Percentiles rank a stretch among this genome's conserved stretches.
Evolutionary conservation across 148 eudicot species (phyloP).

Genomic region (Simmondsia chinensis): DNA sequence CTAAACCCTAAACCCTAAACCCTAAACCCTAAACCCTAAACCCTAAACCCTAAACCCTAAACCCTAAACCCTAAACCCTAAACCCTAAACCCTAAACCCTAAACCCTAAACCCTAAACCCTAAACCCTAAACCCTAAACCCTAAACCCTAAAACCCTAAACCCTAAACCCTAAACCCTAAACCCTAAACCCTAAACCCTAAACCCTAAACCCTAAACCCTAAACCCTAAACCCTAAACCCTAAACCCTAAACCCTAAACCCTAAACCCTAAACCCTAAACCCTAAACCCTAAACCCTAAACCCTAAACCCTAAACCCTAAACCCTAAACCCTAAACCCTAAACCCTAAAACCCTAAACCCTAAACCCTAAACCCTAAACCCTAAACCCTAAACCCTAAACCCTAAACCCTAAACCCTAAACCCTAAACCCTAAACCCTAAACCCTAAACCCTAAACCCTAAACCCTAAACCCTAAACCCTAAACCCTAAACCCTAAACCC

Average conservation of each 20-base stretch:
- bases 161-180: constrained; percentile 24
- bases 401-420: constrained; percentile 15
- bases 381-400: constrained; percentile 17
- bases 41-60: constrained; percentile 13
- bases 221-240: constrained; percentile 13
- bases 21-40: constrained; percentile 17
- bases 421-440: constrained; percentile 17
- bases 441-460: constrained; percentile 14
- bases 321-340: constrained; percentile 19
- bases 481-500: constrained; percentile 20
- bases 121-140: constrained; percentile 21
- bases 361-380: constrained; percentile 18
- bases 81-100: constrained; percentile 16
- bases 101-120: constrained; percentile 21
- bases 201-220: constrained; percentile 19
- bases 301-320: constrained; percentile 18
- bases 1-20: constrained; percentile 20
- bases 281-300: constrained; percentile 18
- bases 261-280: constrained; percentile 14
- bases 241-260: constrained; percentile 14
- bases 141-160: constrained; percentile 21
- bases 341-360: constrained; percentile 16
- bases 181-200: constrained; percentile 23
- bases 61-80: constrained; percentile 16
- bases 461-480: constrained; percentile 16